Conservation (phyloP, 768 basidiomycete species). For the Phanerochaete sordida region DNA sequence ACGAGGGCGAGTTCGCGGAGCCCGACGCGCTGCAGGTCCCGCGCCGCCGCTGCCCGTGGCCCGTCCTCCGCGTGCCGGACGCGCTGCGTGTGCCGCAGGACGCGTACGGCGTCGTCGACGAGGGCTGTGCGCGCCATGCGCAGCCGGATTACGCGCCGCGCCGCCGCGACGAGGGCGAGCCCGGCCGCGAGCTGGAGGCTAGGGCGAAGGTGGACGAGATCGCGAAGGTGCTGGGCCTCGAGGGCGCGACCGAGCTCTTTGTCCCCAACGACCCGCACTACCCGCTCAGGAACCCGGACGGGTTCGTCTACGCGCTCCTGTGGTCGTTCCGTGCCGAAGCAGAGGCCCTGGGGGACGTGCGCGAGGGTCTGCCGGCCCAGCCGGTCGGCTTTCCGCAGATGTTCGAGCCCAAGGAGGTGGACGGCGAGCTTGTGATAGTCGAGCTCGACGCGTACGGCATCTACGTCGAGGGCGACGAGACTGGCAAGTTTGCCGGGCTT, state of each 20-base stretch:
- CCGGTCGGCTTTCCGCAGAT: background rate
- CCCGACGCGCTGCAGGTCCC: constrained; percentile 15
- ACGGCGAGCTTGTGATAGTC: background rate
- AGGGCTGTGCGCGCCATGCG: background rate
- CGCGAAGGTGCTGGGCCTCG: constrained; percentile 28
- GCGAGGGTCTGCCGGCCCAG: background rate
- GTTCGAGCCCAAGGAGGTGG: background rate
- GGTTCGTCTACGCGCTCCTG: background rate
- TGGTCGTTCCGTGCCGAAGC: background rate
- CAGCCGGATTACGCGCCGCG: background rate
- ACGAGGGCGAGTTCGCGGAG: constrained; percentile 13
- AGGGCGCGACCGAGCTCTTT: background rate
- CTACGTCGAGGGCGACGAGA: background rate
- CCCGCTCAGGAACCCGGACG: background rate
- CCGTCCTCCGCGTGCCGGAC: constrained; percentile 17
- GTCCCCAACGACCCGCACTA: background rate
- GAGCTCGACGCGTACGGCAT: background rate
- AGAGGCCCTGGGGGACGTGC: background rate
- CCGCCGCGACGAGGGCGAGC: background rate
- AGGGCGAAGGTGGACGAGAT: constrained; percentile 36
- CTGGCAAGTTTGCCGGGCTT: background rate
- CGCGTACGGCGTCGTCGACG: constrained; percentile 1
- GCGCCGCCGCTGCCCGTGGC: constrained; percentile 21
- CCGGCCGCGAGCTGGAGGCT: constrained; percentile 34
- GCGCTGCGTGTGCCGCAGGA: background rate